These are phyloP conservation scores for Schizochytrium sp. DNA, from an alignment of 108 stramenopile genomes.

Conservation along the genomic window DNA sequence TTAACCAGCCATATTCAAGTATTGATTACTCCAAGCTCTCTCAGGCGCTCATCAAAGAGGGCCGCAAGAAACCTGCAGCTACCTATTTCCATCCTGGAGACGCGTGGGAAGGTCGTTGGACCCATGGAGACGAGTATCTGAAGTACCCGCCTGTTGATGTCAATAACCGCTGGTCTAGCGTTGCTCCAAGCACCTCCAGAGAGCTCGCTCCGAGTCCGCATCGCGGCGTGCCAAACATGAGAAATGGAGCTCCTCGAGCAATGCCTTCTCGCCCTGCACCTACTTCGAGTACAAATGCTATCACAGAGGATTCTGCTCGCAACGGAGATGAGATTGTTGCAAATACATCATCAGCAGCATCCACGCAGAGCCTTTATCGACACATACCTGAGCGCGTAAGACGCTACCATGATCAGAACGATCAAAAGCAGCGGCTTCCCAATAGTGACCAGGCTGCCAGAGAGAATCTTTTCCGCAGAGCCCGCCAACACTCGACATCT, in stretches of 20 bases:
- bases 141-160: slow-evolving; percentile 52
- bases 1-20: background rate
- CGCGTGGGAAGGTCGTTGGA: slow-evolving; percentile 53
- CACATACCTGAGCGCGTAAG: slow-evolving; percentile 42
- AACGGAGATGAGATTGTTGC: background rate
- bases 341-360: background rate
- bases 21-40: slow-evolving; percentile 34
- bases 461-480: slow-evolving; percentile 32
- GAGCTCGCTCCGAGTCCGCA: slow-evolving; percentile 40
- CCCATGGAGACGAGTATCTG: slow-evolving; percentile 40
- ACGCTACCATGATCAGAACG: background rate
- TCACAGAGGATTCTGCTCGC: too few species aligned
- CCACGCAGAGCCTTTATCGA: background rate
- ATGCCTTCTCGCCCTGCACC: slow-evolving; percentile 5
- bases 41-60: slow-evolving; percentile 5
- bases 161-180: slow-evolving; percentile 19
- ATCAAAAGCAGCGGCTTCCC: slow-evolving; percentile 20
- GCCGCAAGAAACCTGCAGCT: slow-evolving; percentile 31
- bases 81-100: slow-evolving; percentile 41
- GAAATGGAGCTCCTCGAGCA: background rate
- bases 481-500: background rate
- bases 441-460: background rate
- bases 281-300: background rate
- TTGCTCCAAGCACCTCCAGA: background rate
- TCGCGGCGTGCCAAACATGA: background rate